Evolutionary conservation across 2,329 filamentous ascomycete genomes (phyloP), one percentile per base, ranked within the genome.

Genomic region (Dactylellina sp.): DNA sequence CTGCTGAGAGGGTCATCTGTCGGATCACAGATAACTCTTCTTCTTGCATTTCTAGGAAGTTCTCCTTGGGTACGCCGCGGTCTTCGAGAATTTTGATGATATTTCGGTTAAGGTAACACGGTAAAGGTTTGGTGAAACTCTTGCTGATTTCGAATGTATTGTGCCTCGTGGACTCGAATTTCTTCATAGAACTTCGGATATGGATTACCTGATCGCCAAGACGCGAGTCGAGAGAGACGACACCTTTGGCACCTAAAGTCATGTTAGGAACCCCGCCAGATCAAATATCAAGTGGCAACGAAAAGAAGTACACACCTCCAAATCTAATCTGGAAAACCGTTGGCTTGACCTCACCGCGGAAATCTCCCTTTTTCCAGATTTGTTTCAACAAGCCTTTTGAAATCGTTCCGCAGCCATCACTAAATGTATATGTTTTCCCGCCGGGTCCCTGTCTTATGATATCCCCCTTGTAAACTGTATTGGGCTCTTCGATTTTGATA

Each of bases 31-130:
- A 76, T 2, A 95, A 81, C 25, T 89, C 89, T n/a, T 82, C 81
- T 0, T 83, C 82, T 79, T 95, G 92, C 0, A 91, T 81, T 0
- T 83, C 78, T 9, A 89, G 79, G 76, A 96, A 94, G 79, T 86
- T 89, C 0, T 81, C 64, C 0, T 82, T 78, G 0, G 83, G 79
- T 0, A 90, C 87, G 0, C 85, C 85, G 80, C 94, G 88, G 76
- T 96, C 92, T 78, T 96, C 92, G 0, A 96, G 80, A 3, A 96
- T 92, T 79, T 96, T 96, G 81, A 96, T 92, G 74, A 93, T 84
- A 76, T 91, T 91, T 0, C 90, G 88, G 78, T 96, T 96, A 0
- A 96, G 84, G 16, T 88, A 86, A 76, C 93, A 84, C 0, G 86
- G 86, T 5, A 94, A 84, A 0, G 91, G 89, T 56, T 85, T 87